Evolutionary conservation across 2,329 filamentous ascomycete genomes (phyloP).

Genomic region (Apiospora hydei): DNA sequence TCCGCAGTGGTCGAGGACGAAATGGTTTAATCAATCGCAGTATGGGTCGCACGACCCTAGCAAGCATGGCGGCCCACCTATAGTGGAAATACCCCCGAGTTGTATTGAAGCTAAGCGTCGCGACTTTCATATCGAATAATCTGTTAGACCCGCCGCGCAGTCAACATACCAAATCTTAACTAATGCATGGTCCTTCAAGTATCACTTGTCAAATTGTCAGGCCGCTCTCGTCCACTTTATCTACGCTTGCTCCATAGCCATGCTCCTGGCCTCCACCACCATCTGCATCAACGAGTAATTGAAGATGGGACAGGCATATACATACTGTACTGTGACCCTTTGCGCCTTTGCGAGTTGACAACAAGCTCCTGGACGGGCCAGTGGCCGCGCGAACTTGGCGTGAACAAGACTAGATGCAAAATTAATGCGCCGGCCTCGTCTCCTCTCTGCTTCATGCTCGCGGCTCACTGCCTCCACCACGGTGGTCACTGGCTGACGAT

Average conservation of each 20-base stretch:
- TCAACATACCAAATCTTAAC: slow-evolving; percentile 10
- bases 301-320: slow-evolving; percentile 1
- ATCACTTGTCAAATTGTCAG: slow-evolving; percentile 20
- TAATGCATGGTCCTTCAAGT: background rate
- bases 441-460: slow-evolving; percentile 15
- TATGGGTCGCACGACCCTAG: too few species aligned
- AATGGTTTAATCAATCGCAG: too few species aligned
- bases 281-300: slow-evolving; percentile 12
- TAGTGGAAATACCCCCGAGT: slow-evolving; percentile 20
- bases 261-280: slow-evolving; percentile 10
- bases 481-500: background rate
- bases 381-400: background rate
- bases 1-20: background rate
- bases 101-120: slow-evolving; percentile 8
- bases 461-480: background rate
- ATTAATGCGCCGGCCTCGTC: slow-evolving; percentile 5
- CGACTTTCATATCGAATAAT: slow-evolving; percentile 18
- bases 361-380: background rate
- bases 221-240: slow-evolving; percentile 7
- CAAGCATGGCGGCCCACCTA: background rate
- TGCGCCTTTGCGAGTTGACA: background rate
- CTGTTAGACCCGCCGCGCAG: background rate
- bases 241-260: background rate
- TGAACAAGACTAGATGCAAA: background rate
- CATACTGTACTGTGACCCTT: slow-evolving; percentile 21